Evolutionary conservation across 139 green algal genomes (phyloP), one percentile per base, ranked within the genome.

Genomic region (Desmodesmus armatus): DNA sequence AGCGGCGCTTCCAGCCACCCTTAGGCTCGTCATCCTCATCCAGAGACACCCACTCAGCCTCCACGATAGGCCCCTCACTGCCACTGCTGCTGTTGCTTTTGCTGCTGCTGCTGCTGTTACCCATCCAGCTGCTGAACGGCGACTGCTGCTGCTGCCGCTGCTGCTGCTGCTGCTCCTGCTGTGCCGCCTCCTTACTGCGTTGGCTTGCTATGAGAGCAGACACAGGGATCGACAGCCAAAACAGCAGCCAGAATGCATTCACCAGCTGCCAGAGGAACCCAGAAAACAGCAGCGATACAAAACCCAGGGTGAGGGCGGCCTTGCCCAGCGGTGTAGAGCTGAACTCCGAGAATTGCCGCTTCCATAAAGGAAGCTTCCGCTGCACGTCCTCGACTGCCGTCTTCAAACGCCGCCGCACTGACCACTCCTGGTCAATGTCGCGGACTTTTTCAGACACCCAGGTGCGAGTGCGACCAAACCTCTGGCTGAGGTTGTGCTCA

Each of bases 211-310:
- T 7, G 11, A 74, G 33, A 6, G 80, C 33, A 35, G 47, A 51
- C 0, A 80, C 66, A 44, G 80, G 80, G 25, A 86, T 62, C 25
- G 39, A 55, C 5, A 86, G 49, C 80, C 80, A 86, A 69, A 69
- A 86, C 23, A 72, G 5, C 47, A 86, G 70, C 80, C 80, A 86
- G 43, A 80, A 49, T 9, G 80, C 37, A 51, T 86, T 86, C 37
- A 86, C 69, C 49, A 86, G 51, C 69, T 86, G 69, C 66, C 69
- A 86, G 39, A 86, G 69, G 27, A 60, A 13, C 31, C 80, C 80
- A 29, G 49, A 74, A 35, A 80, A 51, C 49, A 86, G 49, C 35
- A 80, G 51, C 4, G 25, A 49, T 27, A 86, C 80, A 60, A 86
- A 80, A 5, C 39, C 17, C 19, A 80, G 19, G 3, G 60, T 53